A percentile compares a stretch with the other conserved stretches of the same genome.
Evolutionary conservation across 148 eudicot genomes (phyloP).

Genomic region (Suaeda aralocaspica): DNA sequence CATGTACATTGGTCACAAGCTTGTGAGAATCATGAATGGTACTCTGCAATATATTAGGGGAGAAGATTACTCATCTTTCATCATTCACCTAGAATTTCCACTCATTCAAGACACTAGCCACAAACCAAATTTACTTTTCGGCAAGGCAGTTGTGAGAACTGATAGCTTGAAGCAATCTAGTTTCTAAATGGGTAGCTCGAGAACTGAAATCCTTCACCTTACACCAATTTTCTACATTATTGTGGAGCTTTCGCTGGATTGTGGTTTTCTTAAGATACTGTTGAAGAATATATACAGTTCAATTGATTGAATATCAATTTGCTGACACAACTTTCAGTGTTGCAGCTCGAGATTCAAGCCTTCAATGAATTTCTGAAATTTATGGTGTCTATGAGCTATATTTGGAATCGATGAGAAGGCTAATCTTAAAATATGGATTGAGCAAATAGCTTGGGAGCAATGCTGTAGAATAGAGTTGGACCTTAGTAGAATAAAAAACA

Average conservation of each 20-base stretch:
- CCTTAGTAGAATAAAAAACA: slow-evolving; percentile 4
- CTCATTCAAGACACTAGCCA: slow-evolving; percentile 30
- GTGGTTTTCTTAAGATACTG: no score
- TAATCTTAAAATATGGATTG: background rate
- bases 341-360: background rate
- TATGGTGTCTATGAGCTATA: background rate
- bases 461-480: background rate
- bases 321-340: background rate
- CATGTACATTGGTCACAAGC: slow-evolving; percentile 74
- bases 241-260: background rate
- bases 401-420: background rate
- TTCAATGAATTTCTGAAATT: background rate
- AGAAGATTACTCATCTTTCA: slow-evolving; percentile 58
- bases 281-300: no score
- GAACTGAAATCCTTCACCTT: background rate
- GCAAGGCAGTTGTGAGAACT: background rate
- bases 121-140: background rate
- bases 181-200: background rate
- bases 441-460: background rate
- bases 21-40: slow-evolving; percentile 77
- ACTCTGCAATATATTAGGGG: slow-evolving; percentile 73
- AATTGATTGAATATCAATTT: background rate
- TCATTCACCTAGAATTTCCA: slow-evolving; percentile 68
- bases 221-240: background rate
- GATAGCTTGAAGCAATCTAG: background rate